Evolutionary conservation across 2,329 filamentous ascomycete genomes (phyloP).

Genomic region (Fusarium coffeatum): DNA sequence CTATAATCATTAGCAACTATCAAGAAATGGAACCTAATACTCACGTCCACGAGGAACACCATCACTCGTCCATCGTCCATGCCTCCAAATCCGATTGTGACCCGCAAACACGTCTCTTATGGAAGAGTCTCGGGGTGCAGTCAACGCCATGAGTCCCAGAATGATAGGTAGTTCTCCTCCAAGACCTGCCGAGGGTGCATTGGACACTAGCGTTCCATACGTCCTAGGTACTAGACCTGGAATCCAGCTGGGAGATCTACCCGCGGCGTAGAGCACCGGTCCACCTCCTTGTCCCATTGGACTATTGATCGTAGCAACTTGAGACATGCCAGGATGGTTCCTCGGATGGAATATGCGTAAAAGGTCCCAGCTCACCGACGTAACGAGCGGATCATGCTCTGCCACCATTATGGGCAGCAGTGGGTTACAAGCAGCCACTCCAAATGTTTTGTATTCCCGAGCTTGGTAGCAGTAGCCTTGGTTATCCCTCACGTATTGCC

Average conservation of each 20-base stretch:
- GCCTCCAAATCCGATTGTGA: constrained; percentile 41
- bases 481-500: background rate
- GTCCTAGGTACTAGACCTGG: constrained; percentile 51
- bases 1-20: constrained; percentile 29
- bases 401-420: constrained; percentile 52
- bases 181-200: constrained; percentile 48
- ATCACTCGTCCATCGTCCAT: constrained; percentile 42
- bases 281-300: constrained; percentile 22
- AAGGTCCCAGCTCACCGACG: constrained; percentile 41
- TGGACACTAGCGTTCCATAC: constrained; percentile 41
- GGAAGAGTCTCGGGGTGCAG: constrained; percentile 15
- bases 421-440: constrained; percentile 54
- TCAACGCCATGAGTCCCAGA: constrained; percentile 56
- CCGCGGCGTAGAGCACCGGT: constrained; percentile 48
- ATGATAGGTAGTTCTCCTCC: constrained; percentile 54
- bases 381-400: constrained; percentile 34
- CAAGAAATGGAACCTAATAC: constrained; percentile 11
- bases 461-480: background rate
- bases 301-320: constrained; percentile 41
- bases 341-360: constrained; percentile 47
- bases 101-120: constrained; percentile 44
- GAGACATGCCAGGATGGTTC: constrained; percentile 45
- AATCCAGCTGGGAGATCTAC: constrained; percentile 53
- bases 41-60: constrained; percentile 45
- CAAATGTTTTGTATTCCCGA: constrained; percentile 41